A percentile compares a stretch with the other conserved stretches of the same genome.
Conservation (phyloP, 805 yeast genomes). For the Alloascoidea africana region DNA sequence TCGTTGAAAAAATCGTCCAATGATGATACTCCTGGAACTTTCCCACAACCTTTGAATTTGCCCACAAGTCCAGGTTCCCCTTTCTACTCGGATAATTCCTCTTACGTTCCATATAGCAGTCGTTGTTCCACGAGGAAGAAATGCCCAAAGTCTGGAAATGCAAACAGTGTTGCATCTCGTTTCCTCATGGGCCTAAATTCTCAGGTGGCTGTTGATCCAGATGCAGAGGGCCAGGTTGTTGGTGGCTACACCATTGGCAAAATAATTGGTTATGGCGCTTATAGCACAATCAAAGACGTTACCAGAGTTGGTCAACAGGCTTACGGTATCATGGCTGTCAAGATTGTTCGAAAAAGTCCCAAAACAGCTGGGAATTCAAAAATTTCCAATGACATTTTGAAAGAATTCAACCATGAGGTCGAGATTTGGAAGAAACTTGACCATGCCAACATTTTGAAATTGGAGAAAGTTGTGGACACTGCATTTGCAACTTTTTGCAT, state of each 20-base stretch:
- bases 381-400: slow-evolving; percentile 23
- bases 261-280: slow-evolving; percentile 78
- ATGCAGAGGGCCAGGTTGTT: slow-evolving; percentile 56
- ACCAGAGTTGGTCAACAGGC: slow-evolving; percentile 12
- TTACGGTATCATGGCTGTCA: slow-evolving; percentile 5
- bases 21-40: background rate
- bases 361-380: too few species aligned
- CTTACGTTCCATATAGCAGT: too few species aligned
- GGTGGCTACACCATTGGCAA: slow-evolving; percentile 50
- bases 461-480: slow-evolving; percentile 47
- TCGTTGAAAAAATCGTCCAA: background rate
- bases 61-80: slow-evolving; percentile 1
- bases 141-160: slow-evolving; percentile 1
- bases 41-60: background rate
- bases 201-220: slow-evolving; percentile 12
- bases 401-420: slow-evolving; percentile 56
- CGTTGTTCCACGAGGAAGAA: too few species aligned
- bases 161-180: background rate
- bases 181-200: background rate
- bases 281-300: slow-evolving; percentile 77
- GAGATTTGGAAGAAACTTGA: slow-evolving; percentile 56
- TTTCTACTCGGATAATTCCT: background rate
- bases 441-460: slow-evolving; percentile 50
- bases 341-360: slow-evolving; percentile 7
- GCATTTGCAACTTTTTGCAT: slow-evolving; percentile 51